phyloP scores from a whole-genome alignment of 2,329 filamentous ascomycete genomes.

The Monilinia aucupariae region DNA sequence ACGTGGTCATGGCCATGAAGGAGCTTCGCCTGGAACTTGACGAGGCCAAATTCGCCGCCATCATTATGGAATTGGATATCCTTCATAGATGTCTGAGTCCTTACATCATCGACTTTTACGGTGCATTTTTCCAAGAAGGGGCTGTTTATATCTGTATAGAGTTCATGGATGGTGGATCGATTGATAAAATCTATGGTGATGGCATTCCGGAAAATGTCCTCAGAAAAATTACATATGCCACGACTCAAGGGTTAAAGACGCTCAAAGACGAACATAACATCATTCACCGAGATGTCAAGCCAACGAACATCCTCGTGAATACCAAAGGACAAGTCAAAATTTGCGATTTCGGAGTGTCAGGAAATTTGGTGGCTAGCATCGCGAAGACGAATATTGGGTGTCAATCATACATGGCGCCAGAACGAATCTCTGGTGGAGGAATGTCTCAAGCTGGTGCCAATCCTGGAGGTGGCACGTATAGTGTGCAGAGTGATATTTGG shows the following conservation, averaged over 20 bases:
- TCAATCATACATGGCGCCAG: slow-evolving; percentile 98
- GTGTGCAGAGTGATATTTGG: slow-evolving; percentile 97
- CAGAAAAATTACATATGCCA: slow-evolving; percentile 83
- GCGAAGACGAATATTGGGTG: slow-evolving; percentile 98
- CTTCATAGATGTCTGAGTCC: slow-evolving; percentile 91
- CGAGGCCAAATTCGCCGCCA: slow-evolving; percentile 92
- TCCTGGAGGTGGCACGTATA: slow-evolving; percentile 78
- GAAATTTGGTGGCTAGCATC: slow-evolving; percentile 93
- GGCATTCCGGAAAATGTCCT: slow-evolving; percentile 86
- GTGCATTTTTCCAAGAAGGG: slow-evolving; percentile 97
- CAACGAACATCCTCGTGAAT: slow-evolving; percentile 96
- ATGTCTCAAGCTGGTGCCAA: slow-evolving; percentile 65
- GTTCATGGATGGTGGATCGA: slow-evolving; percentile 97
- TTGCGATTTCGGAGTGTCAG: slow-evolving; percentile 95
- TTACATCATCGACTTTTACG: slow-evolving; percentile 98
- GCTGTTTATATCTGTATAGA: slow-evolving; percentile 99
- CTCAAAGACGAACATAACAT: slow-evolving; percentile 98
- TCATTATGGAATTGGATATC: slow-evolving; percentile 96
- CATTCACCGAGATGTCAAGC: slow-evolving; percentile 97
- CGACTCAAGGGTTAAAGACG: slow-evolving; percentile 83
- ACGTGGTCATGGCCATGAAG: slow-evolving; percentile 97
- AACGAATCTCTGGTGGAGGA: slow-evolving; percentile 84
- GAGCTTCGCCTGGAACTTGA: slow-evolving; percentile 94
- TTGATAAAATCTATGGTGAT: slow-evolving; percentile 89
- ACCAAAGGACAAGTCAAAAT: slow-evolving; percentile 90